Evolutionary conservation across 2,329 filamentous ascomycete genomes (phyloP).

Genomic region (Talaromyces marneffei): DNA sequence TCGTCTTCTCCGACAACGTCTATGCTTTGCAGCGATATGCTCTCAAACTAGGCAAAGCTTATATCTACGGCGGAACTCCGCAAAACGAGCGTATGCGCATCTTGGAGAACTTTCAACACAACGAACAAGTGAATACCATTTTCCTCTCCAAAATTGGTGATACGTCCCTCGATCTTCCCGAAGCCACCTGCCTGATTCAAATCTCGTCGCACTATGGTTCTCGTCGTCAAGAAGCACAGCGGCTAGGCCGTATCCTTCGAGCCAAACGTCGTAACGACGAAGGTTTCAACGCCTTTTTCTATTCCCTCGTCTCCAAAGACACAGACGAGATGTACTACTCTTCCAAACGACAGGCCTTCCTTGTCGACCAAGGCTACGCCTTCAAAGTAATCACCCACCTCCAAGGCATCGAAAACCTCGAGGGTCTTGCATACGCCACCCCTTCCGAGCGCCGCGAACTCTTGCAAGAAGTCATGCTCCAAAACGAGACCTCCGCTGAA

Average conservation of each 20-base stretch:
- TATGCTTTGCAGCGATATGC: slow-evolving; percentile 86
- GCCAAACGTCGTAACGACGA: slow-evolving; percentile 96
- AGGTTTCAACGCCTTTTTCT: slow-evolving; percentile 98
- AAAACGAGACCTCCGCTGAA: slow-evolving; percentile 69
- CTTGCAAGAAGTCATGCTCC: slow-evolving; percentile 80
- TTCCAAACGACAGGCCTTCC: slow-evolving; percentile 90
- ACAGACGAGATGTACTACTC: slow-evolving; percentile 98
- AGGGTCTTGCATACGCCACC: slow-evolving; percentile 72
- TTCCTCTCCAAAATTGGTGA: slow-evolving; percentile 98
- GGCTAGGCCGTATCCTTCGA: slow-evolving; percentile 84
- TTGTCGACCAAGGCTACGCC: slow-evolving; percentile 96
- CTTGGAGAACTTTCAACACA: slow-evolving; percentile 91
- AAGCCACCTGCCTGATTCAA: slow-evolving; percentile 94
- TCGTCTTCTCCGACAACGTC: slow-evolving; percentile 96
- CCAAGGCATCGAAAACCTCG: slow-evolving; percentile 79
- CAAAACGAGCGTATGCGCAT: slow-evolving; percentile 82
- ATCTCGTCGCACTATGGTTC: slow-evolving; percentile 98
- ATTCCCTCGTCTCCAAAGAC: slow-evolving; percentile 93
- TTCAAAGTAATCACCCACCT: slow-evolving; percentile 98
- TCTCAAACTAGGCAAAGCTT: slow-evolving; percentile 74
- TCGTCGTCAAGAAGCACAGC: slow-evolving; percentile 90
- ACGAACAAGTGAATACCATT: slow-evolving; percentile 81
- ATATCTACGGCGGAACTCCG: slow-evolving; percentile 82
- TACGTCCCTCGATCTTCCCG: slow-evolving; percentile 92
- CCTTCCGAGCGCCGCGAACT: slow-evolving; percentile 77